Evolutionary conservation across 306 rosid species (phyloP).

Genomic region (Quercus parvula): DNA sequence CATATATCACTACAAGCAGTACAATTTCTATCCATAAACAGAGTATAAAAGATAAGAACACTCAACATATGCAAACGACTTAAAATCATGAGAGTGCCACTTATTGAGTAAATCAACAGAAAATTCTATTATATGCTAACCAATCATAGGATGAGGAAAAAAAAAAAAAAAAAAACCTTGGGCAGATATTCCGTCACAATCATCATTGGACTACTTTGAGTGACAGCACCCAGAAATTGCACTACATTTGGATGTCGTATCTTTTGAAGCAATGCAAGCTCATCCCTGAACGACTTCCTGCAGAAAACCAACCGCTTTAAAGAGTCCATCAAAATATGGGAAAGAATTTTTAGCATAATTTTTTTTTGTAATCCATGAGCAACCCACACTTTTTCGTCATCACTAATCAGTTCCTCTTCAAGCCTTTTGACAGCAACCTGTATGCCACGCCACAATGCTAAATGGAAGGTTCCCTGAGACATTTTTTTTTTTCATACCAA

Average conservation of each 20-base stretch:
- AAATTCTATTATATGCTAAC: neutral
- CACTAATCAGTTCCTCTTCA: conserved; percentile 55
- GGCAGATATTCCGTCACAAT: conserved; percentile 96
- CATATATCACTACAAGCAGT: neutral
- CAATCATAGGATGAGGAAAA: neutral
- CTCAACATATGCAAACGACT: neutral
- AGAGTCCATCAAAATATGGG: conserved; percentile 10
- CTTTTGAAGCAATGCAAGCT: conserved; percentile 90
- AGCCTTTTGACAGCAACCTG: conserved; percentile 89
- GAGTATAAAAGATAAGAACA: neutral
- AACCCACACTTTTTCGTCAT: conserved; percentile 89
- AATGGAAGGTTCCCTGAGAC: conserved; percentile 78
- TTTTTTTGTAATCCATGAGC: conserved; percentile 4
- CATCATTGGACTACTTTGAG: conserved; percentile 99
- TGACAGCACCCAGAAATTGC: conserved; percentile 98
- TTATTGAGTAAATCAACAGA: neutral
- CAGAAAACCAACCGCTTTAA: conserved; percentile 26
- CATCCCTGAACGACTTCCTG: conserved; percentile 90
- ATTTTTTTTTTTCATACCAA: neutral
- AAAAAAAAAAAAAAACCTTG: conserved; percentile 51
- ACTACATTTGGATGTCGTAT: conserved; percentile 95
- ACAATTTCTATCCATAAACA: neutral
- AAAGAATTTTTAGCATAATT: neutral
- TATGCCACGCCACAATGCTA: conserved; percentile 90
- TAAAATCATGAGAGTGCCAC: neutral